A percentile compares a stretch with the other conserved stretches of the same genome.
Conservation (phyloP, 371 early-diverging fungal species). For the Mortierella sp. region DNA sequence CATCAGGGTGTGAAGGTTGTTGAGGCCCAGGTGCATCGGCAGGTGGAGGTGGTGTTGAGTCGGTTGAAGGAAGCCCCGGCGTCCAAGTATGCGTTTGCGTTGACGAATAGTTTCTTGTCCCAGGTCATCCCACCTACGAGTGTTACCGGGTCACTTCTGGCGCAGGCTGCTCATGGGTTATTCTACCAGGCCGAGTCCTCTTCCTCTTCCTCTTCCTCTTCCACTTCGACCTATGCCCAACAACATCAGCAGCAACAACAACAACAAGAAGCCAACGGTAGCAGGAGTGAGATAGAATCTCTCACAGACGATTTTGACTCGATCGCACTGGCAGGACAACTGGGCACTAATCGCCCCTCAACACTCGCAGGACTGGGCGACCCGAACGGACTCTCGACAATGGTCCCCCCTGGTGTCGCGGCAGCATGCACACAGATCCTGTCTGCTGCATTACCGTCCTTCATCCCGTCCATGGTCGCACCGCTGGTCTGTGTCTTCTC, state of each 20-base stretch:
- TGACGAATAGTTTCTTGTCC: slow-evolving; percentile 39
- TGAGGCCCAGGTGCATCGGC: slow-evolving; percentile 42
- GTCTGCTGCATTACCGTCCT: slow-evolving; percentile 34
- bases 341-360: not conserved
- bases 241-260: not conserved
- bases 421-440: slow-evolving; percentile 27
- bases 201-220: too few relatives aligned
- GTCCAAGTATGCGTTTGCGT: slow-evolving; percentile 44
- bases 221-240: not conserved
- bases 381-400: slow-evolving; percentile 25
- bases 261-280: not conserved
- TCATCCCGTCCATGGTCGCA: slow-evolving; percentile 43
- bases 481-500: slow-evolving; percentile 41
- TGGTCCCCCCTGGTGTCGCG: slow-evolving; percentile 10
- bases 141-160: not conserved
- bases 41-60: slow-evolving; percentile 48
- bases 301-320: slow-evolving; percentile 15
- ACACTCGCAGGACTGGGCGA: slow-evolving; percentile 27
- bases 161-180: slow-evolving; percentile 1
- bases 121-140: slow-evolving; percentile 23
- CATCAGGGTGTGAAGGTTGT: slow-evolving; percentile 46
- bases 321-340: not conserved
- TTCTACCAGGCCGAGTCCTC: not conserved
- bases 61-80: slow-evolving; percentile 41
- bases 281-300: not conserved